Base-by-base conservation (phyloP, 495 filamentous ascomycete species). In the Tuber microsphaerosporum region DNA sequence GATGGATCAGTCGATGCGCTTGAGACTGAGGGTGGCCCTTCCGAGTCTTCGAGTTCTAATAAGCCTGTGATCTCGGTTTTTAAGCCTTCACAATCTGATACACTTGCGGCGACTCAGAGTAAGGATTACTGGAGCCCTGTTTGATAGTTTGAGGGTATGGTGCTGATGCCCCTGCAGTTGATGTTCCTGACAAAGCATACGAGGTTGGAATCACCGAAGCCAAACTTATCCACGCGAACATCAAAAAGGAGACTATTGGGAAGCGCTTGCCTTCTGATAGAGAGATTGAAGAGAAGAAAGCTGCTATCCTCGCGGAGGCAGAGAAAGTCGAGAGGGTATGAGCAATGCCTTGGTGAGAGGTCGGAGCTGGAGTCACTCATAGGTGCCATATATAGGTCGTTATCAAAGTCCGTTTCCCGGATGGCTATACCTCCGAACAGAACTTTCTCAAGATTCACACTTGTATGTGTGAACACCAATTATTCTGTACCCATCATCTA, bases 381-480 rank as follows among this genome's bases (percentile, higher is more conserved):
- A 72, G 22, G 7, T 16, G 12, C 46, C 37, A 5, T 71, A 10
- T 74, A n/a, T 72, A 82, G 81, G 70, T 97, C 61, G 86, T 89
- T 61, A 87, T 99, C 74, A 93, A 92, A 76, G 86, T 98, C 73
- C 91, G 94, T 37, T 93, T 97, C 77, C 94, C 95, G 1, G 94
- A 97, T 86, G 69, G 90, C 93, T 82, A 82, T 41, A 80, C 68
- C 39, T 79, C 80, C 14, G 77, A 79, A 72, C 80, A 82, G 71
- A 81, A 72, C 9, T 74, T 82, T 43, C 71, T 73, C 22, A 80
- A 77, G 19, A 82, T 74, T 39, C 73, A 76, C n/a, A 82, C 80
- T 7, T 71, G 77, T 78, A 70, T 8, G 68, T 20, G 41, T 1
- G 8, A 37, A 34, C 2, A 17, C 34, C 9, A 7, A 79, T 14